These are phyloP conservation scores for Xylogone sp. DNA, from an alignment of 2,329 filamentous ascomycete species.

Conservation along the genomic window DNA sequence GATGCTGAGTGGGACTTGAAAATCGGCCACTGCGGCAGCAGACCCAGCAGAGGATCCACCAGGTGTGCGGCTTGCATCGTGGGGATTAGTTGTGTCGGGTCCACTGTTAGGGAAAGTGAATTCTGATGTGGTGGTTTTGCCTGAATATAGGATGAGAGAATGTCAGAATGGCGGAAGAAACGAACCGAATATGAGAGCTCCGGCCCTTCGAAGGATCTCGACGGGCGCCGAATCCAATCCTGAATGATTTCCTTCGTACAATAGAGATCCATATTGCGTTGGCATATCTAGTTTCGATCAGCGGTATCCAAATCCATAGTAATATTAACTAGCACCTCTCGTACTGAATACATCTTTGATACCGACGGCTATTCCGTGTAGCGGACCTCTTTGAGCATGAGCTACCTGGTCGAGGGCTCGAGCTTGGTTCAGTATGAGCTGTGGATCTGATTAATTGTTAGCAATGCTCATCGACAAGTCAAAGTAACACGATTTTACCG, in stretches of 20 bases:
- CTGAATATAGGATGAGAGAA: background rate
- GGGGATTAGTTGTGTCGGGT: conserved; percentile 52
- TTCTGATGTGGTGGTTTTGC: conserved; percentile 56
- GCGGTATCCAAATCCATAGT: conserved; percentile 18
- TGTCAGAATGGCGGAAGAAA: too few relatives aligned
- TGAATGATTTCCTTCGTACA: conserved; percentile 33
- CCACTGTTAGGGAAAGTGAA: conserved; percentile 54
- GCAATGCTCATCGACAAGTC: too few relatives aligned
- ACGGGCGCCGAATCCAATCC: conserved; percentile 34
- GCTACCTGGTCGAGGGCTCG: conserved; percentile 44
- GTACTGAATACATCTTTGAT: conserved; percentile 58
- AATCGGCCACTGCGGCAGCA: conserved; percentile 59
- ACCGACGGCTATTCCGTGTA: conserved; percentile 52
- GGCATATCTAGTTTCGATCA: conserved; percentile 44
- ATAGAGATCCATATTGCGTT: conserved; percentile 48
- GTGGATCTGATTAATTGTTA: conserved; percentile 28
- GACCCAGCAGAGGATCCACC: conserved; percentile 65
- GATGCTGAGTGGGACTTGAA: conserved; percentile 54
- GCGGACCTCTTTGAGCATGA: conserved; percentile 39
- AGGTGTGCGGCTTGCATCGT: conserved; percentile 46
- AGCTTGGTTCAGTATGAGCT: conserved; percentile 43
- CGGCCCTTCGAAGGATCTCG: conserved; percentile 44
- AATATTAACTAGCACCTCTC: too few relatives aligned
- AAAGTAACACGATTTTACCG: too few relatives aligned
- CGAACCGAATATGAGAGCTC: conserved; percentile 47